Percentiles rank a stretch among this genome's conserved stretches.
Evolutionary conservation across 2,329 filamentous ascomycete species (phyloP).

Genomic region (Colletotrichum endophyticum): DNA sequence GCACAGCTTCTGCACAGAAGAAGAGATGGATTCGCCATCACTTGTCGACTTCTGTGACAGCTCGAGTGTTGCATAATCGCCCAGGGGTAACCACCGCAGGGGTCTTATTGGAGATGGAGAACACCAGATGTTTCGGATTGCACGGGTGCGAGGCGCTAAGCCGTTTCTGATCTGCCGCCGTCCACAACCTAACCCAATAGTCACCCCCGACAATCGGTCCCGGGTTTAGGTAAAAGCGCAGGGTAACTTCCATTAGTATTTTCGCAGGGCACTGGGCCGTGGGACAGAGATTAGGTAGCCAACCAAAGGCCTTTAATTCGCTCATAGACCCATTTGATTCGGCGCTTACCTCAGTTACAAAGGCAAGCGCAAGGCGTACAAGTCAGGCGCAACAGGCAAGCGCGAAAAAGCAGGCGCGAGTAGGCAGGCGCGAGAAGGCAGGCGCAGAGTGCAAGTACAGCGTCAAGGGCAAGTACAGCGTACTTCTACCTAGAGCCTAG

Average conservation of each 20-base stretch:
- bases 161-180: not conserved
- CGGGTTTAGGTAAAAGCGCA: not conserved
- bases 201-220: not conserved
- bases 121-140: constrained; percentile 9
- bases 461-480: too few species aligned
- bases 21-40: constrained; percentile 1
- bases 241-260: not conserved
- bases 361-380: not conserved
- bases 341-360: not conserved
- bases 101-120: not conserved
- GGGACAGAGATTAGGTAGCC: not conserved
- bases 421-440: not conserved
- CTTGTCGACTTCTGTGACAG: constrained; percentile 15
- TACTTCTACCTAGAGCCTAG: too few species aligned
- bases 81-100: not conserved
- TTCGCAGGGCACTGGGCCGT: not conserved
- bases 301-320: not conserved
- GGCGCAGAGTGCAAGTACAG: not conserved
- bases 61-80: constrained; percentile 6
- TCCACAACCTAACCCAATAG: not conserved
- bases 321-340: not conserved
- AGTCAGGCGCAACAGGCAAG: not conserved
- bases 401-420: not conserved
- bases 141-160: not conserved
- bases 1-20: not conserved